Percentiles rank a stretch among this genome's conserved stretches.
Evolutionary conservation across 345 rosid genomes (phyloP).

Genomic region (Mercurialis annua): DNA sequence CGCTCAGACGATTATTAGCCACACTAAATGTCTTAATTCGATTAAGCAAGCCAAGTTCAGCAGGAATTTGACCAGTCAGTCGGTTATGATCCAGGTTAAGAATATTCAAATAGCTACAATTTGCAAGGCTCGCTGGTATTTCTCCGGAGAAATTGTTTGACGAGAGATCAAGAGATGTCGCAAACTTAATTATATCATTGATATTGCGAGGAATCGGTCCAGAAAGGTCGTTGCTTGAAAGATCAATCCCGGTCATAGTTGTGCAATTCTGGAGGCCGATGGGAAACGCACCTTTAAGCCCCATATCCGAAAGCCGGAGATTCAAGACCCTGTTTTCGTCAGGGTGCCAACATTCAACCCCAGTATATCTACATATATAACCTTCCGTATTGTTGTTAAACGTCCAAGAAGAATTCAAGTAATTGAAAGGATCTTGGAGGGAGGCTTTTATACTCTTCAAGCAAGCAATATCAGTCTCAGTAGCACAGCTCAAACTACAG

Average conservation of each 20-base stretch:
- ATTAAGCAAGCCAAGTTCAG: slow-evolving; percentile 35
- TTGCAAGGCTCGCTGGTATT: slow-evolving; percentile 43
- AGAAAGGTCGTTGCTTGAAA: slow-evolving; percentile 60
- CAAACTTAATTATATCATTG: slow-evolving; percentile 4
- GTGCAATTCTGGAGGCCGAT: slow-evolving; percentile 37
- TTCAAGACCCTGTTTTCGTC: slow-evolving; percentile 79
- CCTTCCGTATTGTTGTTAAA: slow-evolving; percentile 60
- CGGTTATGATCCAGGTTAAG: slow-evolving; percentile 63
- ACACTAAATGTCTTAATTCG: slow-evolving; percentile 56
- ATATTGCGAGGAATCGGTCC: slow-evolving; percentile 59
- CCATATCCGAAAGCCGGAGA: slow-evolving; percentile 59
- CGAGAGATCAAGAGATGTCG: slow-evolving; percentile 63
- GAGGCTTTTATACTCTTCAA: slow-evolving; percentile 35
- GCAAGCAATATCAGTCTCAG: slow-evolving; percentile 47
- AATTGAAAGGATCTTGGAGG: slow-evolving; percentile 45
- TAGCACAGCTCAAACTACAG: slow-evolving; percentile 38
- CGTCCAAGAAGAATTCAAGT: slow-evolving; percentile 51
- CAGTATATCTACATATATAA: slow-evolving; percentile 65
- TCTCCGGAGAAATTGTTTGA: slow-evolving; percentile 60
- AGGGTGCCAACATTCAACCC: slow-evolving; percentile 91
- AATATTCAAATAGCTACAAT: slow-evolving; percentile 53
- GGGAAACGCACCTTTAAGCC: slow-evolving; percentile 71
- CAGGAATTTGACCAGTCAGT: slow-evolving; percentile 60
- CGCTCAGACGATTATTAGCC: slow-evolving; percentile 55
- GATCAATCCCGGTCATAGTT: slow-evolving; percentile 66